phyloP scores from a whole-genome alignment of 257 asterid genomes.

The Forsythia viridissima region DNA sequence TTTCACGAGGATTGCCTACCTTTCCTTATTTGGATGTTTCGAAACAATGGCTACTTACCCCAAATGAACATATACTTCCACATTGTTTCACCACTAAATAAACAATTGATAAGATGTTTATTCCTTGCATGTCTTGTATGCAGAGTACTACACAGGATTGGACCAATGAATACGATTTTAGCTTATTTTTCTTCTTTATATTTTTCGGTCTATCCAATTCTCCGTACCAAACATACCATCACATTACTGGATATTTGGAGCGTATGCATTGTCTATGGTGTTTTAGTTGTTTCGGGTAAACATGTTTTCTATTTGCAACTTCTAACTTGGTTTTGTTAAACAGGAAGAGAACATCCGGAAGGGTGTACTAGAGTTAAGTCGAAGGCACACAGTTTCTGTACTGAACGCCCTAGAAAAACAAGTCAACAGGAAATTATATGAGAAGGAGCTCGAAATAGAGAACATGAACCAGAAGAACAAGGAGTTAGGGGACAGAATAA shows the following conservation, averaged over 20 bases:
- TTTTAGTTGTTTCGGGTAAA: not conserved
- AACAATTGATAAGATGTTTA: too few relatives aligned
- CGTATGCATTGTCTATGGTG: not conserved
- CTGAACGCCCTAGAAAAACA: conserved; percentile 52
- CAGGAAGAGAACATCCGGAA: conserved; percentile 60
- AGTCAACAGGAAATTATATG: conserved; percentile 43
- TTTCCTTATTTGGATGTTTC: not conserved
- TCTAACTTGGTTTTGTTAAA: conserved; percentile 10
- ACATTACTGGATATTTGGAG: not conserved
- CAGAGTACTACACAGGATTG: not conserved
- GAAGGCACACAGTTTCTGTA: conserved; percentile 54
- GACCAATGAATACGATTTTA: not conserved
- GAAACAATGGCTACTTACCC: not conserved
- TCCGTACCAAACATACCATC: not conserved
- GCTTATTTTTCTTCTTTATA: not conserved
- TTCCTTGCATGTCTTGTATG: too few relatives aligned
- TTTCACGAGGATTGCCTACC: not conserved
- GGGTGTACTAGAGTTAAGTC: conserved; percentile 58
- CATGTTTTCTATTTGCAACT: conserved; percentile 16
- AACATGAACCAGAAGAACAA: conserved; percentile 59
- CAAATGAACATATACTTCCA: not conserved
- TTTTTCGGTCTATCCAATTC: not conserved
- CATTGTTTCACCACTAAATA: not conserved
- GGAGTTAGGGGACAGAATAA: conserved; percentile 61
- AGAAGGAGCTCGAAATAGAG: conserved; percentile 63